Percentiles rank a stretch among this genome's conserved stretches.
These are phyloP conservation scores for Acanthamoeba divionensis DNA, from an alignment of 208 protist species.

Conservation along the genomic window DNA sequence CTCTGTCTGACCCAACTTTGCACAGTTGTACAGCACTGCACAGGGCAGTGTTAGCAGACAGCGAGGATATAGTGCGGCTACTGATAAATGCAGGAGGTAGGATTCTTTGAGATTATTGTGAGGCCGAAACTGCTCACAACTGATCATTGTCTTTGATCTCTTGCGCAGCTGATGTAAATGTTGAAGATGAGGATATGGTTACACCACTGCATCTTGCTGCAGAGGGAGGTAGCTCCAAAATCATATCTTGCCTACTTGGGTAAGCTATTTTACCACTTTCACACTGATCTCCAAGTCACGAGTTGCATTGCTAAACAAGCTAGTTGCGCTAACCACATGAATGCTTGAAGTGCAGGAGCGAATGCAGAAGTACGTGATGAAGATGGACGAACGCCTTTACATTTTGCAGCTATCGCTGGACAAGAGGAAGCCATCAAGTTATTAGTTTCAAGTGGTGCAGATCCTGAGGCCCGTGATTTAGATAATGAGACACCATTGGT, in stretches of 20 bases:
- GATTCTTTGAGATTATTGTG: neutral
- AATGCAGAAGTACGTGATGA: neutral
- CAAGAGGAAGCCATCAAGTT: neutral
- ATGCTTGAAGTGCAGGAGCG: neutral
- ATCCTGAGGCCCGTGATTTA: neutral
- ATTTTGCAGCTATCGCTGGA: slow-evolving; percentile 21
- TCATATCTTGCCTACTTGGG: neutral
- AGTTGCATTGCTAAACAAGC: neutral
- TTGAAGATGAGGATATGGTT: neutral
- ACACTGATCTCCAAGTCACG: neutral
- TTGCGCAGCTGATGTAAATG: neutral
- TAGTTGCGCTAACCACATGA: neutral
- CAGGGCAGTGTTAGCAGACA: neutral
- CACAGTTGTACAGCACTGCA: neutral
- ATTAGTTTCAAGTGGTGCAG: neutral
- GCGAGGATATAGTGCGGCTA: neutral
- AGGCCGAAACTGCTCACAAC: no score
- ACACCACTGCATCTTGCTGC: neutral
- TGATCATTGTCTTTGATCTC: neutral
- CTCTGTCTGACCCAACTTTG: neutral
- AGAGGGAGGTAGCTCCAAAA: neutral
- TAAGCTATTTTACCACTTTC: no score
- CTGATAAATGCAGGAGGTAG: neutral
- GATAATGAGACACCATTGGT: slow-evolving; percentile 4
- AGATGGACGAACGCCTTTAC: neutral